Evolutionary conservation across 2,329 filamentous ascomycete genomes (phyloP), one percentile per base, ranked within the genome.

Genomic region (Fusarium sp.): DNA sequence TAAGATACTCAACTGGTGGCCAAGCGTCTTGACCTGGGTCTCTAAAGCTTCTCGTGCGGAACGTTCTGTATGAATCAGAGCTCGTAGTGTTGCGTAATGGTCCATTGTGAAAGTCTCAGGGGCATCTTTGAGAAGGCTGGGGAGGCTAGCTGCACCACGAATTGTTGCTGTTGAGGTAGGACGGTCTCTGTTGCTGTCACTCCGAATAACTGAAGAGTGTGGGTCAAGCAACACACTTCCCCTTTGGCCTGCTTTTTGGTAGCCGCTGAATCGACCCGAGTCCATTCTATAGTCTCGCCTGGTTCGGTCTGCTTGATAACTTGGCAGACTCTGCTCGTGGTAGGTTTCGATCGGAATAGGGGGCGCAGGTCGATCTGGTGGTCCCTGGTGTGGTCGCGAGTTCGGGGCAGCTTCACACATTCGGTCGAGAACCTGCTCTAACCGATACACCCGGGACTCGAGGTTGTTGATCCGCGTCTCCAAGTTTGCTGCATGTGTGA

Each of bases 51-150:
- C 80, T 7, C 88, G 82, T 7, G 85, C 85, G 1, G 81, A 81
- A 25, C 87, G 85, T 73, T 90, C 88, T 3, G 81, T 80, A 57
- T 88, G 81, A 25, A 90, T 79, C 55, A 89, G 80, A 17, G 82
- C 79, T 27, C 84, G 74, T 17, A 90, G 78, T 3, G 80, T 81
- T 9, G 79, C 79, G 62, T 85, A 86, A 48, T 86, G 82, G 47
- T 87, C 83, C 17, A 76, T 72, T 3, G 79, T 79, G 21, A 82
- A 76, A 2, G 74, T 59, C 10, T 74, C 75, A 9, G 71, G 53
- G 5, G 66, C 69, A 14, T 79, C 77, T 35, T 75, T 77, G 5
- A 77, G 71, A 7, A 84, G 58, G 6, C 76, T 74, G 1, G 84
- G 82, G 41, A 85, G 72, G 70, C 82, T 85, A 6, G 80, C 74